Evolutionary conservation across 2,329 filamentous ascomycete species (phyloP).

Genomic region (Cladosporium cucumerinum): DNA sequence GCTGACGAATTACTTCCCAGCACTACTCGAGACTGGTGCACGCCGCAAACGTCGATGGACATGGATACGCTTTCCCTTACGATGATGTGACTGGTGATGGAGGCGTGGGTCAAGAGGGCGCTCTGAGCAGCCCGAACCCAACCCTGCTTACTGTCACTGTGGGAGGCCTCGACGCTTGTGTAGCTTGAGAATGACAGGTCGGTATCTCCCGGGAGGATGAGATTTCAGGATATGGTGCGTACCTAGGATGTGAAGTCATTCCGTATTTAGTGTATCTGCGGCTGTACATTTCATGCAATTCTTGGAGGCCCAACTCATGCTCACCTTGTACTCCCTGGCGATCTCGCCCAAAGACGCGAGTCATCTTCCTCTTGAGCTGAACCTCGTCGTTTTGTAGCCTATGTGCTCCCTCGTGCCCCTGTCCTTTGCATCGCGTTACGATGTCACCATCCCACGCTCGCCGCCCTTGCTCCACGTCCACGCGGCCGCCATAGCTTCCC

Average conservation of each 20-base stretch:
- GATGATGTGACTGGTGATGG: constrained; percentile 63
- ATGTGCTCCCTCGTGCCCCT: too few relatives aligned
- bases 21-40: constrained; percentile 36
- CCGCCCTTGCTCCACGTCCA: not conserved
- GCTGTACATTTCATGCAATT: not conserved
- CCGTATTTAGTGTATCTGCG: not conserved
- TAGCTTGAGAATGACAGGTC: constrained; percentile 13
- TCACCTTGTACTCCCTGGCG: too few relatives aligned
- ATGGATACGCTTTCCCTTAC: constrained; percentile 65
- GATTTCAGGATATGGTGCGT: not conserved
- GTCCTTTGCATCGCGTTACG: too few relatives aligned
- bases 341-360: not conserved
- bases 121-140: constrained; percentile 31
- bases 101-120: constrained; percentile 39
- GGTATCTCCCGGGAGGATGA: not conserved
- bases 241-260: not conserved
- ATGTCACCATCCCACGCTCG: not conserved
- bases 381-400: too few relatives aligned
- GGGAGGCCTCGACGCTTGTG: constrained; percentile 31
- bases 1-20: constrained; percentile 16
- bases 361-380: too few relatives aligned
- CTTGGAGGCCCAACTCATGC: not conserved
- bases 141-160: constrained; percentile 29
- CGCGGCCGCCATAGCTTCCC: not conserved
- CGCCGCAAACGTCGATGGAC: constrained; percentile 52